Percentiles rank a stretch among this genome's conserved stretches.
Evolutionary conservation across 176 grass and related monocot species (phyloP).

Genomic region (Themeda triandra): DNA sequence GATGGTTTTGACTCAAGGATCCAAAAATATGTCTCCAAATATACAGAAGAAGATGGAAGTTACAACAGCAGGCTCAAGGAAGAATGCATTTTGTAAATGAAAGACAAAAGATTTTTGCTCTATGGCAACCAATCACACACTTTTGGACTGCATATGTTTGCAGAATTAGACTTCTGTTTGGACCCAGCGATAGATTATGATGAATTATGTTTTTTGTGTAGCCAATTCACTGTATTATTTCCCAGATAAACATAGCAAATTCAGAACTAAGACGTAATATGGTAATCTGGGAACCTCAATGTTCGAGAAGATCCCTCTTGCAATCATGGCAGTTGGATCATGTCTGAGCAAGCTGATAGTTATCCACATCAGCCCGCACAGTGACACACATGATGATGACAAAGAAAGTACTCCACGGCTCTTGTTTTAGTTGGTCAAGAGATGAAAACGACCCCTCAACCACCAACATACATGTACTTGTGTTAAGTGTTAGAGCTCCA

Average conservation of each 20-base stretch:
- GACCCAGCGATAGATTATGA: neutral
- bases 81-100: neutral
- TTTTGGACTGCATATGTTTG: neutral
- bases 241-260: constrained; percentile 5
- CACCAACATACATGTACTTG: neutral
- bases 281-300: neutral
- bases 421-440: neutral
- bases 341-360: neutral
- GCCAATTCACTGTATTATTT: neutral
- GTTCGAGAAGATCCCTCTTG: neutral
- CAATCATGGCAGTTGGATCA: neutral
- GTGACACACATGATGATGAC: neutral
- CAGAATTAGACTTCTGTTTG: neutral
- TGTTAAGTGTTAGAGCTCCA: neutral
- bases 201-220: neutral
- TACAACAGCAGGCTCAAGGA: neutral
- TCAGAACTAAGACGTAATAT: neutral
- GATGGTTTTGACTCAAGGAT: neutral
- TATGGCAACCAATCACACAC: neutral
- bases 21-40: neutral
- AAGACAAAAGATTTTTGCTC: neutral
- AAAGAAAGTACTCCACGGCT: constrained; percentile 11
- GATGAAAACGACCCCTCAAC: constrained; percentile 30
- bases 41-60: neutral
- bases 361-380: constrained; percentile 16